Percentiles rank a stretch among this genome's conserved stretches.
phyloP scores from a whole-genome alignment of 176 grass and related monocot genomes.

The Metroxylon sagu region DNA sequence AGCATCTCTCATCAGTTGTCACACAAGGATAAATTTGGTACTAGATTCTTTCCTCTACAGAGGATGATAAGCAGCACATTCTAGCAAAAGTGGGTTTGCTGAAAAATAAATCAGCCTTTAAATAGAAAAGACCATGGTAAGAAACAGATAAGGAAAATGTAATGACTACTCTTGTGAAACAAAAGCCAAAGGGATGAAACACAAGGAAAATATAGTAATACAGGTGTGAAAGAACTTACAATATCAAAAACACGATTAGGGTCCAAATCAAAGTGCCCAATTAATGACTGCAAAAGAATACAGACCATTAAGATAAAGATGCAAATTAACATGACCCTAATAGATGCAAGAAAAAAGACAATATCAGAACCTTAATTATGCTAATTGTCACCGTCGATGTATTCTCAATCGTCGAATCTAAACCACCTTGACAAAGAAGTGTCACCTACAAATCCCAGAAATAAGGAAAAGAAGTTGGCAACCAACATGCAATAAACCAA shows the following conservation, averaged over 20 bases:
- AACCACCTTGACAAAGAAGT: conserved; percentile 82
- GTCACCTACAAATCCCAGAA: conserved; percentile 54
- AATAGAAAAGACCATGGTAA: no score
- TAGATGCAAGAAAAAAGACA: neutral
- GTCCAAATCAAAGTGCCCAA: conserved; percentile 98
- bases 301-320: conserved; percentile 7
- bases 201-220: neutral
- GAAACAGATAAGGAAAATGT: no score
- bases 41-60: no score
- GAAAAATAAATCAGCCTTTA: no score
- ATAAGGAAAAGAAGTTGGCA: conserved; percentile 14
- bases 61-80: no score
- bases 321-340: neutral
- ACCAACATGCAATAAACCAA: conserved; percentile 11
- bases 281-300: conserved; percentile 65
- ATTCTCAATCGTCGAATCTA: conserved; percentile 58
- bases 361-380: conserved; percentile 76
- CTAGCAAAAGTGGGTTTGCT: no score
- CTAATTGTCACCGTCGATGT: conserved; percentile 66
- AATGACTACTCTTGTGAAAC: no score
- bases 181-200: no score
- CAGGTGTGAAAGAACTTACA: conserved; percentile 48
- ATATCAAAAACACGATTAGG: conserved; percentile 98
- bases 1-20: no score
- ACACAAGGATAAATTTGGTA: no score